phyloP scores from a whole-genome alignment of 2,329 filamentous ascomycete species.

The Corniculantispora saksenae region DNA sequence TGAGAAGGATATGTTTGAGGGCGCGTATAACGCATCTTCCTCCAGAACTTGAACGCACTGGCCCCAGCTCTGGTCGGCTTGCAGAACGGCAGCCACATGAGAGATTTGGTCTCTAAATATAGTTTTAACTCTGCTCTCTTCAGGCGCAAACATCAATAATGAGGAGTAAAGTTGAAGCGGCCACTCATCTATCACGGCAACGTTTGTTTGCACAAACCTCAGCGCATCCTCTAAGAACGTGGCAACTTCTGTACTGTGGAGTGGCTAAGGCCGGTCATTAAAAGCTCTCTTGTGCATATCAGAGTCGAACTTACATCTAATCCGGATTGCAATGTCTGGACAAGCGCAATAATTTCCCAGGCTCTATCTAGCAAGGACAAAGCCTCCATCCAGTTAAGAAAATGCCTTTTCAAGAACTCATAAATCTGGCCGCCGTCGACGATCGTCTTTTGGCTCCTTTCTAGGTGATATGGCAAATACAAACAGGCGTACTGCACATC shows the following conservation, averaged over 20 bases:
- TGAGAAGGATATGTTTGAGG: not conserved
- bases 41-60: not conserved
- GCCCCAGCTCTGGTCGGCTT: not conserved
- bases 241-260: not conserved
- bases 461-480: slow-evolving; percentile 38
- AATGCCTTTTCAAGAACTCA: slow-evolving; percentile 37
- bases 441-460: slow-evolving; percentile 28
- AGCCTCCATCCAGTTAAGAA: slow-evolving; percentile 44
- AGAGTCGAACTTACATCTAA: not conserved
- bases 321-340: slow-evolving; percentile 19
- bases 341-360: slow-evolving; percentile 14
- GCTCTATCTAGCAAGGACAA: slow-evolving; percentile 33
- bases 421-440: slow-evolving; percentile 22
- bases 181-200: not conserved
- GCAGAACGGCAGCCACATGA: not conserved
- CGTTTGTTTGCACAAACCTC: not conserved
- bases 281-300: not conserved
- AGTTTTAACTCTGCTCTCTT: not conserved
- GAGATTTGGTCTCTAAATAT: not conserved
- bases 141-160: not conserved
- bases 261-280: not conserved
- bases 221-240: not conserved
- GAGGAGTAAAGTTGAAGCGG: not conserved
- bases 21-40: not conserved
- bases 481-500: slow-evolving; percentile 39